Base-by-base conservation (phyloP, 2,329 filamentous ascomycete species). In the Coccinonectria pachysandricola region DNA sequence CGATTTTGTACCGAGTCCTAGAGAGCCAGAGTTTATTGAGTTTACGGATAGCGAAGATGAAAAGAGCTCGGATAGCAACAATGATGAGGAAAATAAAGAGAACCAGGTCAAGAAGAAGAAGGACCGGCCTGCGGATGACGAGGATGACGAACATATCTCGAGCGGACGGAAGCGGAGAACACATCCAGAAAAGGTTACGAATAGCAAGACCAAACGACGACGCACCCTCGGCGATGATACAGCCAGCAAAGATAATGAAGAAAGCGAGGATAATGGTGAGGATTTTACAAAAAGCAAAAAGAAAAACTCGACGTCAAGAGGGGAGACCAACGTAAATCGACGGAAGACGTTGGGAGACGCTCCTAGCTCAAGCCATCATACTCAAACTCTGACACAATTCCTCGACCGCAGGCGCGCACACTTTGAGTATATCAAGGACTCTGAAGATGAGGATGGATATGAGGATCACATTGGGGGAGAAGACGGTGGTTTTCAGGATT, bases 361-460 rank as follows among this genome's bases (percentile, higher is more conserved):
- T 20, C 34, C 51, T 7, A 46, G 42, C 20, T 49, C 52, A 5
- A 52, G 40, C 7, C 57, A 54, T 18, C 53, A 59, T 21, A 61
- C 58, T 9, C 59, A 62, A 31, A 62, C 59, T 3, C 36, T 62
- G 28, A 62, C 59, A 9, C 58, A 62, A 28, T 49, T 60, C 14
- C 34, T 57, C 8, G 44, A 43, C 2, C 40, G 39, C 5, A 39
- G 44, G 6, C 26, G 24, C 10, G 19, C 23, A 4, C 28, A 35
- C 7, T 18, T 35, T 6, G 32, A 41, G 7, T 39, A 41, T 12
- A 46, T 62, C 23, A 47, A 49, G 15, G 56, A 60, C 25, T 61
- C 57, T 5, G 57, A 60, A 16, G 58, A 58, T 7, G 54, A 60
- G 11, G 40, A 43, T 3, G 45, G 46, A 4, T 38, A 40, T 2